Evolutionary conservation across 495 filamentous ascomycete genomes (phyloP), one percentile per base, ranked within the genome.

Genomic region (Aspergillus wentii): DNA sequence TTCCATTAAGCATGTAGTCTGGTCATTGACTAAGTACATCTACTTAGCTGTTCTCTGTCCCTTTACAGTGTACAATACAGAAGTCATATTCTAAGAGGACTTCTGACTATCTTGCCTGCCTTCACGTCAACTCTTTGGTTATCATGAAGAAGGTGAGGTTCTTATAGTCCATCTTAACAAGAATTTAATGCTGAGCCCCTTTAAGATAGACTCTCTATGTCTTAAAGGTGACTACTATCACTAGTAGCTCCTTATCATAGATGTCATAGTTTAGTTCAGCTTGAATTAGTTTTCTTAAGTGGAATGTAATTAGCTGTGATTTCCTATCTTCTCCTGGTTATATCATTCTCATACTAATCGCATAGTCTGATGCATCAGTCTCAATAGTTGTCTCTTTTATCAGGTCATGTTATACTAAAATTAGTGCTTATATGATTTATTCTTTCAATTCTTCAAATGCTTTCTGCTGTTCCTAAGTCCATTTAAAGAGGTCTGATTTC

Each of bases 91-190:
- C 6, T 26, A 17, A 25, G 5, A 52, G 25, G 3, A 32, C 38
- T 34, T 54, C 33, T 17, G 16, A 11, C 28, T 19, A 52, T 35
- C 38, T 10, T 1, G 31, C 43, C 30, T 57, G 33, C 30, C 38
- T 21, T 41, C 29, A 14, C 3, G 10, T 49, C 5, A 61, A 25
- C 17, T 32, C 21, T 22, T 56, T 53, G 4, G 17, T 46, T 6
- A 11, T 48, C 2, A 31, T 49, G n/a, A 59, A 59, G 5, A 20
- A 41, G 13, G 28, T 36, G 0, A 58, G 47, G 32, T 49, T 56
- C 14, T 44, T 30, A 14, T 57, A 25, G 30, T 61, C 48, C 1
- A 29, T 49, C 20, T 41, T 43, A 5, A 54, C 40, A 3, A 40
- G 37, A 6, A 52, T 16, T 17, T 18, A 8, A 10, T 56, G 15